Conservation (phyloP, 805 yeast species). For the Komagataella ulmi region DNA sequence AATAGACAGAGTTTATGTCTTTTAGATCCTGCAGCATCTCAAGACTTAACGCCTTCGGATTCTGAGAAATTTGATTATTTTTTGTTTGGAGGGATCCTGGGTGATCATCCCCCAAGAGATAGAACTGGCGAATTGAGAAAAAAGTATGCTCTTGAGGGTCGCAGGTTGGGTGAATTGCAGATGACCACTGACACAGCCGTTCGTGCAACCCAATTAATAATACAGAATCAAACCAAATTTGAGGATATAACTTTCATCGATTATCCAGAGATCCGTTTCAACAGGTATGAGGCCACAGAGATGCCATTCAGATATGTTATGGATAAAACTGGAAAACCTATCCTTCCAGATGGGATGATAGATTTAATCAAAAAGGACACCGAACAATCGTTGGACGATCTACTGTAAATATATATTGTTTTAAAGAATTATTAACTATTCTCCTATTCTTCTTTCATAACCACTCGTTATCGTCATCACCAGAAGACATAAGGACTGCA, state of each 20-base stretch:
- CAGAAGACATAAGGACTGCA: not conserved
- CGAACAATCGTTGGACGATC: constrained; percentile 68
- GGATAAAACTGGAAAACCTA: constrained; percentile 53
- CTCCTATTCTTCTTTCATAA: not conserved
- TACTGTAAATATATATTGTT: constrained; percentile 18
- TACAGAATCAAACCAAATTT: constrained; percentile 43
- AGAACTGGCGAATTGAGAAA: constrained; percentile 79
- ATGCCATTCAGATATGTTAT: constrained; percentile 93
- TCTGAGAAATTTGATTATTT: constrained; percentile 61
- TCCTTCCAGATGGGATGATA: constrained; percentile 86
- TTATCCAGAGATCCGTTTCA: constrained; percentile 86
- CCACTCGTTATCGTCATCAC: not conserved
- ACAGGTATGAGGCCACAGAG: constrained; percentile 82
- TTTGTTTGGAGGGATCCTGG: constrained; percentile 92
- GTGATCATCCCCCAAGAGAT: constrained; percentile 88
- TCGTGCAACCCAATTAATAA: constrained; percentile 73
- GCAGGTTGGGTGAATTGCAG: constrained; percentile 77
- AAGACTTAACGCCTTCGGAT: constrained; percentile 66
- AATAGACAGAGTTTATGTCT: constrained; percentile 52
- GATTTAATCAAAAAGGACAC: constrained; percentile 76
- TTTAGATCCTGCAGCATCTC: constrained; percentile 77
- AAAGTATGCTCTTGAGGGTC: constrained; percentile 75
- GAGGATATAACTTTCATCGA: constrained; percentile 77
- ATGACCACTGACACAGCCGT: constrained; percentile 98
- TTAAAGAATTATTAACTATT: not conserved